Evolutionary conservation across 345 rosid species (phyloP).

Genomic region (Dipteronia sinensis): DNA sequence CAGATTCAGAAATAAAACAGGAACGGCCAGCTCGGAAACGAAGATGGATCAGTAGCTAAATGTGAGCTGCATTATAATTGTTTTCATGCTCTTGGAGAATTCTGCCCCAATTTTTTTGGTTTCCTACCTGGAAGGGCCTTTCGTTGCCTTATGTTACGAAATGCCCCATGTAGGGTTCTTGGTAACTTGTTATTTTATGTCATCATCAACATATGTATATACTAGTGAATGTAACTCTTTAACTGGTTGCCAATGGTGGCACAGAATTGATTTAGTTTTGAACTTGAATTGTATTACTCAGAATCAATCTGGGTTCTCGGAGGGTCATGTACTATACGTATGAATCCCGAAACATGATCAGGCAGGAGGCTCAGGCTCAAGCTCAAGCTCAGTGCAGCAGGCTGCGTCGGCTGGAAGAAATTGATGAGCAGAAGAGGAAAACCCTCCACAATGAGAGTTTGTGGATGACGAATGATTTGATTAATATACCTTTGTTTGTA

Average conservation of each 20-base stretch:
- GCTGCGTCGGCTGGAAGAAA: slow-evolving; percentile 6
- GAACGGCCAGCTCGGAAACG: slow-evolving; percentile 92
- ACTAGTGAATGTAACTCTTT: slow-evolving; percentile 37
- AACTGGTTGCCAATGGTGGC: slow-evolving; percentile 40
- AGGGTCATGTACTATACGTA: slow-evolving; percentile 2
- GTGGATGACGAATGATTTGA: slow-evolving; percentile 10
- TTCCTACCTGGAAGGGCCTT: slow-evolving; percentile 14
- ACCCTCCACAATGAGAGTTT: not conserved
- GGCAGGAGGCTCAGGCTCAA: not conserved
- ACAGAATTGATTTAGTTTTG: slow-evolving; percentile 22
- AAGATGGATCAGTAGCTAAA: slow-evolving; percentile 78
- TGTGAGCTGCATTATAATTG: slow-evolving; percentile 7
- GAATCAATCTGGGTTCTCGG: slow-evolving; percentile 22
- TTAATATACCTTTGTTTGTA: not conserved
- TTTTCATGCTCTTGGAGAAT: not conserved
- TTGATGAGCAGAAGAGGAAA: slow-evolving; percentile 2
- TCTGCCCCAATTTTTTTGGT: slow-evolving; percentile 4
- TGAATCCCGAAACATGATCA: slow-evolving; percentile 4
- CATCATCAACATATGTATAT: slow-evolving; percentile 31
- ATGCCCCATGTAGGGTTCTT: slow-evolving; percentile 16
- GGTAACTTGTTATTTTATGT: slow-evolving; percentile 23
- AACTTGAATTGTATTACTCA: slow-evolving; percentile 20
- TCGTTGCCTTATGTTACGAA: slow-evolving; percentile 3
- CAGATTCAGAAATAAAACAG: slow-evolving; percentile 71
- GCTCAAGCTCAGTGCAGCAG: not conserved